Conservation (phyloP, 2,329 filamentous ascomycete species). For the Leptographium galeiforme region DNA sequence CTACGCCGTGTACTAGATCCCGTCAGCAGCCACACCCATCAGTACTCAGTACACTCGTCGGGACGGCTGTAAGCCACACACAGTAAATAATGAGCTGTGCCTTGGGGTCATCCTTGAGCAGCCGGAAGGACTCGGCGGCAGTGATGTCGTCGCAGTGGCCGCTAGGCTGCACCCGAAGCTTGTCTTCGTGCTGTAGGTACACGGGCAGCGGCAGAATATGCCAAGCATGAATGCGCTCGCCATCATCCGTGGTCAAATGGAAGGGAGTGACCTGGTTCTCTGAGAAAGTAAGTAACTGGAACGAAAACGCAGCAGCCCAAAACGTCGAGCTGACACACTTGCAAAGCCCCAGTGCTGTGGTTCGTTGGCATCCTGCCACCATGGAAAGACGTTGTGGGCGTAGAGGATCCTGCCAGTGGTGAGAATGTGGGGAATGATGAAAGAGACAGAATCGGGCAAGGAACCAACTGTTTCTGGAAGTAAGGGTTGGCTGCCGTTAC, state of each 20-base stretch:
- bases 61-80: constrained; percentile 21
- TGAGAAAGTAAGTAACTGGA: constrained; percentile 19
- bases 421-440: background rate
- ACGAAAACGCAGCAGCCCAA: background rate
- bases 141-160: constrained; percentile 41
- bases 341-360: constrained; percentile 80
- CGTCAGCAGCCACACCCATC: constrained; percentile 1
- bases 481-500: constrained; percentile 50
- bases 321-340: constrained; percentile 30
- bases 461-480: constrained; percentile 65
- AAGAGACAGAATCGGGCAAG: background rate
- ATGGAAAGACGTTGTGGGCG: constrained; percentile 60
- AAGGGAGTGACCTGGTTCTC: constrained; percentile 86
- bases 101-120: constrained; percentile 50
- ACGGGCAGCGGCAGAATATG: constrained; percentile 71
- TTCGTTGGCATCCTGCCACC: constrained; percentile 58
- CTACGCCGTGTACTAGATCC: constrained; percentile 48
- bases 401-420: constrained; percentile 55
- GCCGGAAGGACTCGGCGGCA: constrained; percentile 41
- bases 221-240: constrained; percentile 74
- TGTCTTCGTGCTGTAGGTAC: constrained; percentile 58
- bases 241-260: constrained; percentile 58
- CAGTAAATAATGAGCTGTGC: constrained; percentile 52
- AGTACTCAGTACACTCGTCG: background rate
- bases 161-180: constrained; percentile 37